Base-by-base conservation (phyloP, 2,329 filamentous ascomycete species). In the Alternaria viburni region DNA sequence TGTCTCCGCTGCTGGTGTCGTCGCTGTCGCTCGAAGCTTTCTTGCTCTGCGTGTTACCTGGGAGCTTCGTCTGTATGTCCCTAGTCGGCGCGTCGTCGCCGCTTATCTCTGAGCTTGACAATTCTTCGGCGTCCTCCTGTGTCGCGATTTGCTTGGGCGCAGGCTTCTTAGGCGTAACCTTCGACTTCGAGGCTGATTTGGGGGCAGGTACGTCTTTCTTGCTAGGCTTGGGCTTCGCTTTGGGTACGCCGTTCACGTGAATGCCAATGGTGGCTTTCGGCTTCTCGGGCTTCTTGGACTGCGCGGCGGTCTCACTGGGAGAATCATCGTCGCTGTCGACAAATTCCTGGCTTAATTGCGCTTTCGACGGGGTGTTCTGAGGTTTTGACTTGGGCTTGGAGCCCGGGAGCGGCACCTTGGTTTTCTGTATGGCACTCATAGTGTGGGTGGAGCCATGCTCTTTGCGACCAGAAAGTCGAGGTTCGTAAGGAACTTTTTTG, bases 391-490 rank as follows among this genome's bases (percentile, higher is more conserved):
- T 77, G 9, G 70, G 55, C 45, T 70, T 76, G 23, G 71, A 66
- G 54, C 70, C 71, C 17, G 78, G 77, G 12, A 80, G 54, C 15
- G 79, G 75, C 26, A 81, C 74, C 19, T 67, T 69, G 10, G 77
- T 79, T 67, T 70, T 74, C 59, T 77, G 80, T 44, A 71, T 61
- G 64, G 77, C 77, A 57, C 73, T 76, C 77, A 79, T 80, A 15
- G 65, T 67, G 70, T 59, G 54, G 61, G 62, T 45, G 28, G 57
- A 32, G 49, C 61, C 66, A 59, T 67, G 30, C 50, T 52, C 52
- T 54, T 65, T 63, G 66, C 65, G 62, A 67, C 56, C 23, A 49
- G 55, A 66, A 44, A 54, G 55, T 65, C 28, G 57, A 49, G 63
- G 67, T 65, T 68, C 61, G 64, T 61, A 49, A 47, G 67, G 72